Evolutionary conservation across 2,329 filamentous ascomycete species (phyloP).

Genomic region (Neoscytalidium dimidiatum): DNA sequence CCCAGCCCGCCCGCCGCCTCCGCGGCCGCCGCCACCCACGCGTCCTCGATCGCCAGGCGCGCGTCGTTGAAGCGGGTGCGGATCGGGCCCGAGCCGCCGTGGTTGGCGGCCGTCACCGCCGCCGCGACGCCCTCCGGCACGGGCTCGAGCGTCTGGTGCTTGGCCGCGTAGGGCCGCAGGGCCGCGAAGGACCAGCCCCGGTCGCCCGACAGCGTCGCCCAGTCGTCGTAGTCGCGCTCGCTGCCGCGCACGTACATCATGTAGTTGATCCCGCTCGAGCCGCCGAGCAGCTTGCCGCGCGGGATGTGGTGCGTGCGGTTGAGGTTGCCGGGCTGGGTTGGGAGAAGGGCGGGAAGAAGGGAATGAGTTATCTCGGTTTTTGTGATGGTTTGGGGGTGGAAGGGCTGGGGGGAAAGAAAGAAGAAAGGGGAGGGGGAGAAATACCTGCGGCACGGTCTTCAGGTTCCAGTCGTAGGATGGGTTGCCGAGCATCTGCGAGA

Average conservation of each 20-base stretch:
- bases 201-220: conserved; percentile 10
- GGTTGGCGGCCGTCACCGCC: conserved; percentile 25
- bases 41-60: conserved; percentile 27
- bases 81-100: conserved; percentile 36
- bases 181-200: conserved; percentile 48
- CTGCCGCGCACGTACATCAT: conserved; percentile 35
- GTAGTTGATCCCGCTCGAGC: conserved; percentile 34
- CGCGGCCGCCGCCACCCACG: conserved; percentile 28
- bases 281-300: conserved; percentile 39
- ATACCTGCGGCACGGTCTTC: conserved; percentile 32
- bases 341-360: no score
- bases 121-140: conserved; percentile 31
- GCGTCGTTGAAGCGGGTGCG: conserved; percentile 39
- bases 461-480: conserved; percentile 40
- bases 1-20: conserved; percentile 29
- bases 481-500: conserved; percentile 22
- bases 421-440: background rate
- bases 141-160: conserved; percentile 40
- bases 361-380: no score
- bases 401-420: no score
- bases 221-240: conserved; percentile 21
- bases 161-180: conserved; percentile 48
- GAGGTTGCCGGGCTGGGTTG: background rate
- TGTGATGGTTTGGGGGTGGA: no score
- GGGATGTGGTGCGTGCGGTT: conserved; percentile 2